Evolutionary conservation across 2,329 filamentous ascomycete species (phyloP), one percentile per base, ranked within the genome.

Genomic region (Raffaelea ambrosiae): DNA sequence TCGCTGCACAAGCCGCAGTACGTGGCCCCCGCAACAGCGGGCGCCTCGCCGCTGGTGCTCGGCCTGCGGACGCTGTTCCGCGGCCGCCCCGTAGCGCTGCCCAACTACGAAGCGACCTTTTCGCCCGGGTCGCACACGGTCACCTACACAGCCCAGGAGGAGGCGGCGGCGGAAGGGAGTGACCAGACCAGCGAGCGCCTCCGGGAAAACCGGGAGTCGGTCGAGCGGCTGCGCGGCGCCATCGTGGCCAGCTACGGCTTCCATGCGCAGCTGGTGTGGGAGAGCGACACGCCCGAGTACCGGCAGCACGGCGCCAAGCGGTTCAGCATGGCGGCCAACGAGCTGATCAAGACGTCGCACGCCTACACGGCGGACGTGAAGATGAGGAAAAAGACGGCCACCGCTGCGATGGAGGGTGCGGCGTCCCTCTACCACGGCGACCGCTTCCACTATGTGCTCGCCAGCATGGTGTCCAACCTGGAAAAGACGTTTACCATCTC

Each of bases 191-290:
- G 14, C 8, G 26, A 21, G 4, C 22, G 13, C 13, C 51, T 49
- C 19, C 13, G 40, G 16, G 48, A 52, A 21, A 21, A 23, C n/a
- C 56, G 63, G 29, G 57, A 63, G 10, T 49, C 54, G 1, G 63
- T 72, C 4, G 58, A 61, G 0, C 61, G 65, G 41, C 68, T 84
- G 21, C 77, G 85, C 57, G 90, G 54, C 22, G 85, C 84, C 21
- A 88, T 96, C 20, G 90, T 97, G 2, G 84, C 83, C 40, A 93
- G 86, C 63, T 95, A 94, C 76, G 91, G 86, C 19, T 81, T 97
- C 59, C 91, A 97, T 60, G 87, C 90, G 26, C 82, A 84, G 39
- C 74, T 97, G 3, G 88, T 97, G 20, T 89, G 87, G 57, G 89
- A 96, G 67, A 93, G 86, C 63, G 91, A 97, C 63, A 94, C 90